phyloP scores from a whole-genome alignment of 306 rosid species.

The Cucurbita moschata region DNA sequence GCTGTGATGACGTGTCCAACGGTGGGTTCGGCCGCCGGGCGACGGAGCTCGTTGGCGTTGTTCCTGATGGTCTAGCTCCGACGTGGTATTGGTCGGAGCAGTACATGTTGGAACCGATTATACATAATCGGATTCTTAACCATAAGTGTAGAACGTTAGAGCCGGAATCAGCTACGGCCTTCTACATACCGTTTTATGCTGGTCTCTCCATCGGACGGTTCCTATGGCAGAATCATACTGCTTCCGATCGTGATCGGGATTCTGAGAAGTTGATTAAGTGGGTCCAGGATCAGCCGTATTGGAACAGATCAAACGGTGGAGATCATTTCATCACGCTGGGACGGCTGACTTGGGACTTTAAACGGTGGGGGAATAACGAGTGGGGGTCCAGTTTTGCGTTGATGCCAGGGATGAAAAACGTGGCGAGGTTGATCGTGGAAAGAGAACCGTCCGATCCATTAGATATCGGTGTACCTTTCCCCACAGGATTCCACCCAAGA shows the following conservation, averaged over 20 bases:
- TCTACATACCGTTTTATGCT: slow-evolving; percentile 12
- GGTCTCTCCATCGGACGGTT: slow-evolving; percentile 7
- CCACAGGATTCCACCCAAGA: slow-evolving; percentile 2
- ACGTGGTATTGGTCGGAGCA: slow-evolving; percentile 68
- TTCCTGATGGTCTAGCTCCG: slow-evolving; percentile 44
- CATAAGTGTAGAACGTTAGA: background rate
- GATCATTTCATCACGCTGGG: slow-evolving; percentile 12
- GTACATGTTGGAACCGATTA: slow-evolving; percentile 6
- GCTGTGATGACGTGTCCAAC: slow-evolving; percentile 54
- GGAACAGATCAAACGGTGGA: slow-evolving; percentile 6
- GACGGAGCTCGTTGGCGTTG: slow-evolving; percentile 15
- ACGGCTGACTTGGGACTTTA: slow-evolving; percentile 11
- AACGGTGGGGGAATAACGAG: slow-evolving; percentile 3
- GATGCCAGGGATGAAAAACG: slow-evolving; percentile 1
- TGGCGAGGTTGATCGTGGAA: background rate
- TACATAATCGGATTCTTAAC: background rate
- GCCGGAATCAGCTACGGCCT: slow-evolving; percentile 14
- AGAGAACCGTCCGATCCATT: slow-evolving; percentile 10
- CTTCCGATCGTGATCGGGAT: background rate
- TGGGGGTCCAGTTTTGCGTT: background rate
- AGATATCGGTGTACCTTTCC: background rate
- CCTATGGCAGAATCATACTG: background rate
- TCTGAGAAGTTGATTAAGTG: background rate
- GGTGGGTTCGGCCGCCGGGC: slow-evolving; percentile 46
- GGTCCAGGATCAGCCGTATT: slow-evolving; percentile 8